phyloP scores from a whole-genome alignment of 1,139 yeast species.

The Saccharomyces hybrid region DNA sequence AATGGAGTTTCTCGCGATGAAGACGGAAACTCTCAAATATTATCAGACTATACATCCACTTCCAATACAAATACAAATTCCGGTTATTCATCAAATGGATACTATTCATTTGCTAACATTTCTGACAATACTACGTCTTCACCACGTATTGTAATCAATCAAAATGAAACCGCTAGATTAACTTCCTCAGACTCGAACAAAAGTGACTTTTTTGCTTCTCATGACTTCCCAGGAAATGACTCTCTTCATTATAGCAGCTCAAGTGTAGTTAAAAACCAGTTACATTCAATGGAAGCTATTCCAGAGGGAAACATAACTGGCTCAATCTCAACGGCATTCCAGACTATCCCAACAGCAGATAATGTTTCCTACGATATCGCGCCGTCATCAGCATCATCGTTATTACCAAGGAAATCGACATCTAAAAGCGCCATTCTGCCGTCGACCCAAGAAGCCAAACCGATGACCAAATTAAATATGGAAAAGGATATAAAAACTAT shows the following conservation, averaged over 20 bases:
- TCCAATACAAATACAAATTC: conserved; percentile 20
- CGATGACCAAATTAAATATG: neutral
- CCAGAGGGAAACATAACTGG: conserved; percentile 10
- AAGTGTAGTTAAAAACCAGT: conserved; percentile 1
- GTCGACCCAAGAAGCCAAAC: neutral
- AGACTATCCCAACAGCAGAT: conserved; percentile 25
- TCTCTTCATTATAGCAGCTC: neutral
- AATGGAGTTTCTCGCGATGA: conserved; percentile 5
- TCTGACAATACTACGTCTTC: conserved; percentile 31
- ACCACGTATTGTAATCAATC: conserved; percentile 4
- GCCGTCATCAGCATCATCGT: conserved; percentile 6
- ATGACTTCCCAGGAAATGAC: neutral
- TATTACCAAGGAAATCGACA: neutral
- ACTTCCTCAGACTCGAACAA: neutral
- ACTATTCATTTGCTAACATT: conserved; percentile 33
- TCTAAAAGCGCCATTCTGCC: neutral
- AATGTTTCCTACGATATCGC: conserved; percentile 25
- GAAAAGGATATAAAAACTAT: neutral
- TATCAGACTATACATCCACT: conserved; percentile 23
- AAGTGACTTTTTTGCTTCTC: neutral
- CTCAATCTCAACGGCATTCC: conserved; percentile 12
- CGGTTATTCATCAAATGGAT: conserved; percentile 28
- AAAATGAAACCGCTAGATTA: neutral
- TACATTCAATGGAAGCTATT: conserved; percentile 11
- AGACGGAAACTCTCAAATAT: conserved; percentile 23